Percentiles rank a stretch among this genome's conserved stretches.
Conservation (phyloP, 2,329 filamentous ascomycete genomes). For the Penicillium sclerotigenum region DNA sequence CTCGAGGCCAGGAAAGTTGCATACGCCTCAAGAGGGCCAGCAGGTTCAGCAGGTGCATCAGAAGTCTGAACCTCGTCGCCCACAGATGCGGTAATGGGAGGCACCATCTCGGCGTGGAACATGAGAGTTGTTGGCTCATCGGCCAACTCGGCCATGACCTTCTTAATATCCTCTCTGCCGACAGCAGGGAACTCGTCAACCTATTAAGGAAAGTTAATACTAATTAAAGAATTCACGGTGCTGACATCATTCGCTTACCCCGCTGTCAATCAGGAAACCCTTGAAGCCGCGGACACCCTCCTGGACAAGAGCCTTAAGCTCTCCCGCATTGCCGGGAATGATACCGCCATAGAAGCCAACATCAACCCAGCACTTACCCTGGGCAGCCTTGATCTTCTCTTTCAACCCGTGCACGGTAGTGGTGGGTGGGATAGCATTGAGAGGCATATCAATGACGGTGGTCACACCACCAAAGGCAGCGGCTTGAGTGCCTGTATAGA, state of each 20-base stretch:
- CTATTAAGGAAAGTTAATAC: slow-evolving; percentile 44
- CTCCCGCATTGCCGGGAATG: slow-evolving; percentile 78
- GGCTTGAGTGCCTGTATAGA: slow-evolving; percentile 88
- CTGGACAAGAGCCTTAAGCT: slow-evolving; percentile 76
- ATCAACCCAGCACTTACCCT: slow-evolving; percentile 93
- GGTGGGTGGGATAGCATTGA: slow-evolving; percentile 95
- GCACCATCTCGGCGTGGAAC: slow-evolving; percentile 99
- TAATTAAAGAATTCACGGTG: not conserved
- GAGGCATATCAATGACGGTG: slow-evolving; percentile 94
- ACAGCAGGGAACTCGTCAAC: slow-evolving; percentile 95
- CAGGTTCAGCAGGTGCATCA: slow-evolving; percentile 65
- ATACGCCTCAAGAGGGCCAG: slow-evolving; percentile 73
- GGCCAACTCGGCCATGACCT: slow-evolving; percentile 77
- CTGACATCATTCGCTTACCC: slow-evolving; percentile 57
- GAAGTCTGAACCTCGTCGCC: slow-evolving; percentile 72
- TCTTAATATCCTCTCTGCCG: slow-evolving; percentile 70
- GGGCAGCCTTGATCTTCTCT: slow-evolving; percentile 79
- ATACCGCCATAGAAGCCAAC: slow-evolving; percentile 98
- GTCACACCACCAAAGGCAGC: slow-evolving; percentile 95
- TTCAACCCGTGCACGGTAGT: slow-evolving; percentile 79
- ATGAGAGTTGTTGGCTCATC: slow-evolving; percentile 85
- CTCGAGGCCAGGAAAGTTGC: slow-evolving; percentile 88
- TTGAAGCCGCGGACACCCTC: slow-evolving; percentile 94
- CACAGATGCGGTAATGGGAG: slow-evolving; percentile 76
- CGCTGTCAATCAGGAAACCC: slow-evolving; percentile 94